Conservation (phyloP, 2,329 filamentous ascomycete genomes). For the Epichloe hybrida region DNA sequence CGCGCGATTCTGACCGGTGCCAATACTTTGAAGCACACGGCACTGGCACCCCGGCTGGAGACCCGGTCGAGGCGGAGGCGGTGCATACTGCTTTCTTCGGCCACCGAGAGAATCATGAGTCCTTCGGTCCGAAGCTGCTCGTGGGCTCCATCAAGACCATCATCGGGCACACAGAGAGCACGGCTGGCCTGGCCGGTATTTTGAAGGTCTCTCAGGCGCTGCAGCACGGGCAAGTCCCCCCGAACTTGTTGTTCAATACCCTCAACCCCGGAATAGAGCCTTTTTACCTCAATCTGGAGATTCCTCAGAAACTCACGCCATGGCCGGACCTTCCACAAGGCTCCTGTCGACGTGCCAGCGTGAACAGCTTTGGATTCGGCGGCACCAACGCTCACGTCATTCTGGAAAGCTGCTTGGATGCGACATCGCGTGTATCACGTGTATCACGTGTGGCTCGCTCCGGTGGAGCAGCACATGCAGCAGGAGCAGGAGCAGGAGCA, state of each 20-base stretch:
- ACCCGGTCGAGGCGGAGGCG: conserved; percentile 24
- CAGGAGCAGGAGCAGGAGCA: too few species aligned
- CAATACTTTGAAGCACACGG: conserved; percentile 22
- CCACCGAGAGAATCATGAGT: conserved; percentile 18
- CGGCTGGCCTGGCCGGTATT: conserved; percentile 12
- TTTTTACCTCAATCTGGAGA: conserved; percentile 11
- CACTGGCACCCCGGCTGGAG: conserved; percentile 33
- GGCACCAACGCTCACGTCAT: conserved; percentile 34
- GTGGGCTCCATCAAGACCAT: conserved; percentile 5
- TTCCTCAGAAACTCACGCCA: conserved; percentile 9
- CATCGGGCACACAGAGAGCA: conserved; percentile 15
- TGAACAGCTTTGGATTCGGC: conserved; percentile 37
- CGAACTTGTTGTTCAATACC: conserved; percentile 17
- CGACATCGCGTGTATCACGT: too few species aligned
- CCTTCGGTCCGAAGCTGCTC: conserved; percentile 13
- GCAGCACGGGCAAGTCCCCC: conserved; percentile 13
- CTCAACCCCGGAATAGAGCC: conserved; percentile 16
- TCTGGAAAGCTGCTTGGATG: conserved; percentile 10
- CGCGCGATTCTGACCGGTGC: conserved; percentile 10
- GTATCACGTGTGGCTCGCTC: too few species aligned
- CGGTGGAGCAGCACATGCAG: too few species aligned
- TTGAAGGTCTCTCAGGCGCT: conserved; percentile 12
- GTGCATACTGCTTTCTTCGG: neutral
- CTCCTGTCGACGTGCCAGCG: conserved; percentile 22
- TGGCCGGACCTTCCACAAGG: conserved; percentile 10